Evolutionary conservation across 306 rosid genomes (phyloP), one percentile per base, ranked within the genome.

Genomic region (Glycine soja): DNA sequence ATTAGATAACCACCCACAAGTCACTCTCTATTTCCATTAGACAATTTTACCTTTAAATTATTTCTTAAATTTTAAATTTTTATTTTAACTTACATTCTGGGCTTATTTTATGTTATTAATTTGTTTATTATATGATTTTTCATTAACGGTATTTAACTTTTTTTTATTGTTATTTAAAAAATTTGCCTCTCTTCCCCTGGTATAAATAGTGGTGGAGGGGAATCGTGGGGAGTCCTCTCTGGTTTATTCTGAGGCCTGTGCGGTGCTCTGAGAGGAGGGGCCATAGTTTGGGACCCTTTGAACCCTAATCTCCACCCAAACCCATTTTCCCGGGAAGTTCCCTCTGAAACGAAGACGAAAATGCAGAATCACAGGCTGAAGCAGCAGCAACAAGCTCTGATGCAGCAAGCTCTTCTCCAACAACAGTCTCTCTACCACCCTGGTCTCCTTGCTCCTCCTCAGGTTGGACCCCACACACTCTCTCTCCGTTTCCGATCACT

Each of bases 341-440:
- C 24, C 83, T 78, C 36, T 66, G 79, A 24, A 24, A 24, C 30
- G 30, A 85, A 30, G 36, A 56, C 10, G 80, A 86, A 82, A 93
- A 95, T 95, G 99, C 99, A 95, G 92, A 94, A 93, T 84, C 97
- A 89, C 85, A 90, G 99, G 90, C 82, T 95, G 83, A 95, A 93
- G 93, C 99, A 95, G 80, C 97, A 93, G 63, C 98, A 93, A 92
- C 99, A 95, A 87, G 98, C 98, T 88, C 84, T 95, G 95, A 93
- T 95, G 97, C 99, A 95, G 52, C 99, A 95, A 78, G 98, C 99
- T 81, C 92, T 95, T 70, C 92, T 95, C 34, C 99, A 95, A 80
- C 99, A 95, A 65, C 99, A 95, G 56, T 90, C 99, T 75, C 91
- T 95, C 81, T 95, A 95, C 84, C 99, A 95, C 70, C 98, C 99